Evolutionary conservation across 139 green algal genomes (phyloP).

Genomic region (Chlorella sorokiniana): DNA sequence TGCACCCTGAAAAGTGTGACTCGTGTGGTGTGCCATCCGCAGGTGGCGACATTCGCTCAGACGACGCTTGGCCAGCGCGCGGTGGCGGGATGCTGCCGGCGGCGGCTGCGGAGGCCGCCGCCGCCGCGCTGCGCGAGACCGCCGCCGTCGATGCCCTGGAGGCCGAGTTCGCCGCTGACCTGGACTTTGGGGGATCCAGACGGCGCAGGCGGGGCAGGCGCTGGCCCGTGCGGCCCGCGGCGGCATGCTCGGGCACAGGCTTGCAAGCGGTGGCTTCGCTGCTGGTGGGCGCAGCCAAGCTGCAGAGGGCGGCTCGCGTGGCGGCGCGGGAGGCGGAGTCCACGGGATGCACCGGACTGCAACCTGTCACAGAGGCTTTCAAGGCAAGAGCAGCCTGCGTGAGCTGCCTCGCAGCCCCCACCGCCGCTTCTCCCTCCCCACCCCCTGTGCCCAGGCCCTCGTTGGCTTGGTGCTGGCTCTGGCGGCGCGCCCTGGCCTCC

Average conservation of each 20-base stretch:
- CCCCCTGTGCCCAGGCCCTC: too few relatives aligned
- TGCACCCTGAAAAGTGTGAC: neutral
- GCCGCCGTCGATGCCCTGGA: constrained; percentile 60
- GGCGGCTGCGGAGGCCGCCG: constrained; percentile 4
- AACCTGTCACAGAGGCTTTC: constrained; percentile 14
- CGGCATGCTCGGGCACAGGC: constrained; percentile 58
- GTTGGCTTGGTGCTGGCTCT: too few relatives aligned
- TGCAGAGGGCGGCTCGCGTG: constrained; percentile 37
- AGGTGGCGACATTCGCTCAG: constrained; percentile 63
- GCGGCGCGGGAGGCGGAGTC: constrained; percentile 32
- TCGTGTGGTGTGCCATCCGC: neutral
- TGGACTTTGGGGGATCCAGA: constrained; percentile 86
- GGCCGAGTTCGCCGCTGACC: constrained; percentile 50
- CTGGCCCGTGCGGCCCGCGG: constrained; percentile 65
- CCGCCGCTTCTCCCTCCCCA: too few relatives aligned
- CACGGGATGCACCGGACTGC: constrained; percentile 4
- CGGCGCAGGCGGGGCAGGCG: constrained; percentile 44
- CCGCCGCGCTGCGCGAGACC: constrained; percentile 64
- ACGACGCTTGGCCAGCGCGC: constrained; percentile 66
- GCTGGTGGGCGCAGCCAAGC: constrained; percentile 43
- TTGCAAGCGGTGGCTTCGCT: constrained; percentile 49
- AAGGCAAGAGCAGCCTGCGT: too few relatives aligned
- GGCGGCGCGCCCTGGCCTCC: too few relatives aligned
- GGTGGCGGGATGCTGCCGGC: constrained; percentile 43
- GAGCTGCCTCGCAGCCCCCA: too few relatives aligned